Percentiles rank a stretch among this genome's conserved stretches.
Conservation (phyloP, 345 rosid species). For the Gynandropsis gynandra region DNA sequence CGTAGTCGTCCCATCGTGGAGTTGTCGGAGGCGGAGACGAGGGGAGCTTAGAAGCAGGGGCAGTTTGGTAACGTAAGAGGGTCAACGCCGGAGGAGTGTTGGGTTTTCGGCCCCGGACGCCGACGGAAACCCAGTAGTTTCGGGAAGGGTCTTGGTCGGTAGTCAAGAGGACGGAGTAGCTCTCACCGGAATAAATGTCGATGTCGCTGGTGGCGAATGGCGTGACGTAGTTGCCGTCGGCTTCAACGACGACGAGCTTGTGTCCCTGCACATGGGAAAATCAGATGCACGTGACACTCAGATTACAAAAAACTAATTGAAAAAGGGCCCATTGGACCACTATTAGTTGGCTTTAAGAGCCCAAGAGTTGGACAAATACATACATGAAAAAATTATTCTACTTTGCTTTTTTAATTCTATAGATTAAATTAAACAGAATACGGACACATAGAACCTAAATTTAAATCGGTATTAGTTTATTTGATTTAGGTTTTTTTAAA, state of each 20-base stretch:
- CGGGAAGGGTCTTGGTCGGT: constrained; percentile 38
- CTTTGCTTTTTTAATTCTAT: too few species aligned
- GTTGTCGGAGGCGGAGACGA: constrained; percentile 38
- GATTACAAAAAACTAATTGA: not conserved
- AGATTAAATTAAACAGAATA: too few species aligned
- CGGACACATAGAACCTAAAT: too few species aligned
- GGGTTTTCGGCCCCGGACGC: constrained; percentile 61
- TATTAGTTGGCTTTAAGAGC: not conserved
- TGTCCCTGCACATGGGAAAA: constrained; percentile 39
- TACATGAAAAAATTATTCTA: too few species aligned
- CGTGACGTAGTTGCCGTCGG: constrained; percentile 70
- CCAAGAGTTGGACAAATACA: too few species aligned
- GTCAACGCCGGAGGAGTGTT: constrained; percentile 52
- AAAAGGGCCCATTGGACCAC: not conserved
- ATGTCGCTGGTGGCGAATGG: constrained; percentile 48
- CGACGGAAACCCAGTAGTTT: constrained; percentile 50
- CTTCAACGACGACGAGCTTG: constrained; percentile 68
- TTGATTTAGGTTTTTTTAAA: too few species aligned
- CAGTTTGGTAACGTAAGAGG: constrained; percentile 37
- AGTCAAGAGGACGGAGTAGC: constrained; percentile 55
- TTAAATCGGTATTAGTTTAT: too few species aligned
- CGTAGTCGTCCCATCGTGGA: constrained; percentile 55
- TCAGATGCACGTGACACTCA: constrained; percentile 15
- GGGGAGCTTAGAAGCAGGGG: constrained; percentile 33
- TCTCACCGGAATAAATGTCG: constrained; percentile 77